Evolutionary conservation across 1,139 yeast species (phyloP), one percentile per base, ranked within the genome.

Genomic region (Meyerozyma elateridarum): DNA sequence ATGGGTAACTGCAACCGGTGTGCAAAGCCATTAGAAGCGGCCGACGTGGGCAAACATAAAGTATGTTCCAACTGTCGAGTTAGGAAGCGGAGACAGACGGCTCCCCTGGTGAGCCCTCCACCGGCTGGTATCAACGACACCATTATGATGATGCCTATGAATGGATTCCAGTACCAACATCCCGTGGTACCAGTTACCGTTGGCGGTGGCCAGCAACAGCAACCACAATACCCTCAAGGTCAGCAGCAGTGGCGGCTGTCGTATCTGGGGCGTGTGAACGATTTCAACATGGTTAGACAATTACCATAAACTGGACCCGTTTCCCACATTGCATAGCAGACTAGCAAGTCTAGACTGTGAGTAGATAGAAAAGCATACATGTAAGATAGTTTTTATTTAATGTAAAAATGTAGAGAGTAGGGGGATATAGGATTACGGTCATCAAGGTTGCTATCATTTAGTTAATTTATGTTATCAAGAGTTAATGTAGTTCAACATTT

Each of bases 1-100:
- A 56, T 66, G 49, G 83, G 83, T 4, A 67, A 72, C 35, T 78
- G 85, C 48, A 77, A 76, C 46, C 61, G 84, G 29, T 78, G 85
- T 53, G 78, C 81, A 6, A 61, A 62, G 39, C 59, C 64, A 0
- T 53, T 77, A 40, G 60, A 54, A 19, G 57, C 63, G 3, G 61
- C 52, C 6, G 77, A 70, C 35, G 61, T 66, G 31, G 73, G 72
- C 20, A 66, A 63, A 29, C 78, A 73, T 44, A 78, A 78, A 51
- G 79, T 76, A 15, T 78, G 85, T 46, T 37, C 51, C 8, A 52
- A 46, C 25, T 78, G 85, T 45, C 61, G 84, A 34, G 58, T 63
- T 26, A 64, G 75, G 39, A 76, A 76, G 60, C 76, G 67, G 54
- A 65, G 64, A 44, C 44, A 45, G 35, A 33, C 44, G 4, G 47